A percentile compares a stretch with the other conserved stretches of the same genome.
Conservation (phyloP, 164 flowering plant genomes). For the Brasenia schreberi region DNA sequence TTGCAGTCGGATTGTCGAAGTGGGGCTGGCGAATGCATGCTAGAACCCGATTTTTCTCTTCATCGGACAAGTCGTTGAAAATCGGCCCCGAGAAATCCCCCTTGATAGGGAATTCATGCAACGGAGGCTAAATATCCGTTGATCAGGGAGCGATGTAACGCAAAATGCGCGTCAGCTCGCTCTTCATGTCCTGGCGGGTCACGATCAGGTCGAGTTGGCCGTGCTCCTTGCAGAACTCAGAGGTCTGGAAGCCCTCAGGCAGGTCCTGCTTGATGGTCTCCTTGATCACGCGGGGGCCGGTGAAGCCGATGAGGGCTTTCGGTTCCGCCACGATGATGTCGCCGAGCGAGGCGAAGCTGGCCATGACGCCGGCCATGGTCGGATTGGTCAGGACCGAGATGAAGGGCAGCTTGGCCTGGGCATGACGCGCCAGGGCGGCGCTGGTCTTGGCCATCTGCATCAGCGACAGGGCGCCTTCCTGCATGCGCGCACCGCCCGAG, state of each 20-base stretch:
- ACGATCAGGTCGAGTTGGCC: neutral
- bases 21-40: too few species aligned
- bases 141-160: too few species aligned
- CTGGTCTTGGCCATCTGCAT: neutral
- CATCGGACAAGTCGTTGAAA: too few species aligned
- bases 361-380: neutral
- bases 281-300: conserved; percentile 1
- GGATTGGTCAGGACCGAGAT: neutral
- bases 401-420: neutral
- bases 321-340: neutral
- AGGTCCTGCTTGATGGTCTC: neutral
- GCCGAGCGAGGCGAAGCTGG: neutral
- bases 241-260: neutral
- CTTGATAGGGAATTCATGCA: too few species aligned
- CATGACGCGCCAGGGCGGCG: neutral
- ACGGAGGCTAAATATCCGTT: too few species aligned
- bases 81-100: too few species aligned
- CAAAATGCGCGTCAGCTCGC: neutral
- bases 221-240: neutral
- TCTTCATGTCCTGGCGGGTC: neutral
- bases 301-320: neutral
- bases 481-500: conserved; percentile 1
- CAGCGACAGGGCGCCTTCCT: neutral
- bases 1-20: too few species aligned
- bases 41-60: too few species aligned